Evolutionary conservation across 2,329 filamentous ascomycete species (phyloP), one percentile per base, ranked within the genome.

Genomic region (Colletotrichum tabaci): DNA sequence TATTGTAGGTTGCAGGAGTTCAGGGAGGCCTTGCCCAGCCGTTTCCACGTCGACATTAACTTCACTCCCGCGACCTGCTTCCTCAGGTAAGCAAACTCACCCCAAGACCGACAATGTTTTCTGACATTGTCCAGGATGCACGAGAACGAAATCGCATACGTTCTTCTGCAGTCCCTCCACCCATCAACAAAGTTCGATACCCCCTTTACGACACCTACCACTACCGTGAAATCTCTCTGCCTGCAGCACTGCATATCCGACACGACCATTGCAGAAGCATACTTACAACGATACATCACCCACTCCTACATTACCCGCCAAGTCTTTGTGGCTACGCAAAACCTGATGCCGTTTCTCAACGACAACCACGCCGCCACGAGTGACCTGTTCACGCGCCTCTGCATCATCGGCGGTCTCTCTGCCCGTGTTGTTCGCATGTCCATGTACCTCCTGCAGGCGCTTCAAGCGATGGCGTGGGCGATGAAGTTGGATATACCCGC

Each of bases 401-500:
- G 69, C 60, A 72, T 67, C 58, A 53, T 72, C 52, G 47, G 69
- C 60, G 65, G 69, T 40, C 46, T 72, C 38, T 68, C 65, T n/a
- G 69, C 69, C 3, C 69, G 69, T 21, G 69, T 72, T 10, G 69
- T 72, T 21, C 55, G 50, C n/a, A 72, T 72, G 69, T 64, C 69
- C 16, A 61, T 72, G 46, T 63, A 72, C 65, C 69, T 72, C 0
- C 42, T 72, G 1, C 69, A 72, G 53, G 69, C 69, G 21, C 57
- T 61, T 15, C 69, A 72, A 18, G 69, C 65, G 23, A 72, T 72
- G 69, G 69, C 69, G 13, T 72, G 69, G 69, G 69, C 69, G 3
- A 72, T 69, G 69, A 69, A 72, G 38, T 60, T 63, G 38, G 60
- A 69, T 23, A 68, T 72, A 0, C 69, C 69, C 21, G 52, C 42